Base-by-base conservation (phyloP, 768 basidiomycete species). In the Vishniacozyma victoriae region DNA sequence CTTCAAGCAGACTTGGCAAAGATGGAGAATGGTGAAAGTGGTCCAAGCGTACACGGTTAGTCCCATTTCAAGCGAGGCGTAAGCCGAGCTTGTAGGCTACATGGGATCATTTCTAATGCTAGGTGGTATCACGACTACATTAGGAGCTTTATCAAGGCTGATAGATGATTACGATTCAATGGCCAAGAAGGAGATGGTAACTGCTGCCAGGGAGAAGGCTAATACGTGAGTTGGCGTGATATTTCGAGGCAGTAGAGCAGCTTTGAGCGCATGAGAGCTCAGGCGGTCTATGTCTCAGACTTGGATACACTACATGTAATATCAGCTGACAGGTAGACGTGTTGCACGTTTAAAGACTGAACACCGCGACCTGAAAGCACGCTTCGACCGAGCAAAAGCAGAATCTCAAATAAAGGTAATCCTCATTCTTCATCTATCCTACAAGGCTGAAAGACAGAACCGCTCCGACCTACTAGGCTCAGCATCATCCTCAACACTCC, bases 81-180 rank as follows among this genome's bases (percentile, higher is more conserved):
- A 18, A 22, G 22, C 13, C 22, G 41, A 23, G 6, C 25, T 19
- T 11, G 23, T 20, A 6, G 6, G 11, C 48, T 31, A 9, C 29
- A 33, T n/a, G n/a, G 9, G 29, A 33, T 9, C 29, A 9, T 33
- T 9, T 9, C 29, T 33, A 33, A 33, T 51, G 23, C 41, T 76
- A 92, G 92, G 92, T 72, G 93, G 97, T 79, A 90, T 99, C 73
- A 87, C 88, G 25, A 91, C 92, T n/a, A 91, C 89, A 7, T 77
- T 99, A n/a, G 82, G 89, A 22, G 91, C 90, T 2, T 84, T 97
- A 79, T 84, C 87, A 41, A 76, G 95, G 48, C 91, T 95, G 45
- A 84, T 97, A 55, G 92, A 96, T 52, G 95, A 99, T 67, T 97
- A 93, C 66, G 92, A 96, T 62, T 85, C 86, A 7, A 91, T 97